Evolutionary conservation across 352 stramenopile genomes (phyloP).

Genomic region (Pythium biforme): DNA sequence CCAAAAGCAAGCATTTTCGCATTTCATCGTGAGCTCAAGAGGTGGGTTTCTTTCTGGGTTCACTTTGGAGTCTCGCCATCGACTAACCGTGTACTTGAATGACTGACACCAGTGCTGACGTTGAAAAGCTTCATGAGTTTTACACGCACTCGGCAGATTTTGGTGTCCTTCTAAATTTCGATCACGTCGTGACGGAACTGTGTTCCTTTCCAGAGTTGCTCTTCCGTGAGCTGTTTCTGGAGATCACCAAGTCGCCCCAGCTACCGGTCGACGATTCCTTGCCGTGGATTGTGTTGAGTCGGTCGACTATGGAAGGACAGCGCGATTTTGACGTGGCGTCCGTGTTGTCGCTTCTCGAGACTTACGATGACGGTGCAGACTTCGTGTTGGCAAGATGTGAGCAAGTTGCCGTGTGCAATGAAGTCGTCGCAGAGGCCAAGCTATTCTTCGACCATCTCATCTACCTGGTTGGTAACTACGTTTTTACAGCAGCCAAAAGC

Average conservation of each 20-base stretch:
- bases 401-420: slow-evolving; percentile 73
- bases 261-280: slow-evolving; percentile 84
- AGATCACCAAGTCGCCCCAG: slow-evolving; percentile 62
- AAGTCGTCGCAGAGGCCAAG: slow-evolving; percentile 80
- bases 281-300: slow-evolving; percentile 77
- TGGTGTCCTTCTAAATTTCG: slow-evolving; percentile 50
- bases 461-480: slow-evolving; percentile 56
- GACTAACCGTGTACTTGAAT: too few relatives aligned
- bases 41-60: slow-evolving; percentile 28
- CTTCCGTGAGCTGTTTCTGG: slow-evolving; percentile 82
- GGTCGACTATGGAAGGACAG: slow-evolving; percentile 24
- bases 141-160: slow-evolving; percentile 52
- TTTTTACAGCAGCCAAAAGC: slow-evolving; percentile 67
- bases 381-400: slow-evolving; percentile 49
- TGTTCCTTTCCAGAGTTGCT: slow-evolving; percentile 73
- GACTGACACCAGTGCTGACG: slow-evolving; percentile 47
- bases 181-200: slow-evolving; percentile 43
- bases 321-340: neutral
- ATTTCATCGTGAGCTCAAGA: slow-evolving; percentile 80
- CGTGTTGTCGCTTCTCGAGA: slow-evolving; percentile 61
- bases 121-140: slow-evolving; percentile 53
- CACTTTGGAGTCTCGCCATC: too few relatives aligned
- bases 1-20: slow-evolving; percentile 54
- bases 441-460: slow-evolving; percentile 81
- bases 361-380: slow-evolving; percentile 84